Evolutionary conservation across 805 yeast genomes (phyloP), one percentile per base, ranked within the genome.

Genomic region (Diddensiella santjacobensis): DNA sequence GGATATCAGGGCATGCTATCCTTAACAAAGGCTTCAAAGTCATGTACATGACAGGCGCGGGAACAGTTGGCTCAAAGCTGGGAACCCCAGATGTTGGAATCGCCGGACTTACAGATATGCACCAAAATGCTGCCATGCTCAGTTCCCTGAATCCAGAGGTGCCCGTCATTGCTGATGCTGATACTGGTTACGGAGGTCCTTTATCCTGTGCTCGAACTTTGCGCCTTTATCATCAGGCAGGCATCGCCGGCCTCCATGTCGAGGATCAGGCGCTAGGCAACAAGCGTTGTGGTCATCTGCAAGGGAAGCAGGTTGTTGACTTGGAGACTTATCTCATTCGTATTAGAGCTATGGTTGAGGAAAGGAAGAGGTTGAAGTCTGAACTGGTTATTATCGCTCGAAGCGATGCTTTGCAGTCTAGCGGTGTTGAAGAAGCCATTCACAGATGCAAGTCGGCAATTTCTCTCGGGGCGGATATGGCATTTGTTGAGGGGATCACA

Each of bases 1-100:
- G 47, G 8, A 15, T 44, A 3, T 36, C 47, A 17, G 42, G 47
- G 5, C 42, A 20, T 20, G 47, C 47, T 4, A 24, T 44, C n/a
- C 24, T 36, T 13, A 38, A 35, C 31, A 26, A 26, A 26, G 23
- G 23, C 30, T 35, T 38, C 40, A 44, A 44, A 5, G 47, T 30
- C 18, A 44, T 44, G 47, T 44, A 44, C 15, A 44, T 44, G 47
- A 44, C 47, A 15, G 47, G 47, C 11, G 47, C 47, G 4, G 47
- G 47, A 6, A 33, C 47, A 13, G 47, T 44, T 11, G 47, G 42
- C 5, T 36, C 42, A 4, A 35, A 18, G 22, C 22, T 44, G 13
- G 47, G 47, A 4, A 13, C 33, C 13, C 47, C 47, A 15, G 47
- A 44, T 44, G 22, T 44, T 13, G 47, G 47, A 15, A 35, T 44